Percentiles rank a stretch among this genome's conserved stretches.
phyloP scores from a whole-genome alignment of 1,284 basidiomycete species.

The Meira nashicola region DNA sequence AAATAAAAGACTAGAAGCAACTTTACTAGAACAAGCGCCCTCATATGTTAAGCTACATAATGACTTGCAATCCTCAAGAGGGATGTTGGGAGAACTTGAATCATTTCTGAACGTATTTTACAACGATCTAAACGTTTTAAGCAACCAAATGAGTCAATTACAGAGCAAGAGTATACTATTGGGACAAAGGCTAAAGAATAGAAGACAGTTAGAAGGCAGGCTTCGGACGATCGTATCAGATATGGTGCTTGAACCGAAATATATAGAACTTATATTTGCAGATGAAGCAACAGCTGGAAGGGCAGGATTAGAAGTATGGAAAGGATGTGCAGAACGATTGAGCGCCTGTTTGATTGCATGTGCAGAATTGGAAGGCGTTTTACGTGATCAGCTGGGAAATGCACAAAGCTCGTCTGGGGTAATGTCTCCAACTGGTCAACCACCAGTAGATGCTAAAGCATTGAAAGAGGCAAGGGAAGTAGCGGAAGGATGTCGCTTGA shows the following conservation, averaged over 20 bases:
- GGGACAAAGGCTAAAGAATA: conserved; percentile 74
- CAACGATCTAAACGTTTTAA: conserved; percentile 83
- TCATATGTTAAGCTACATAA: conserved; percentile 55
- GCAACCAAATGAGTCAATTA: conserved; percentile 88
- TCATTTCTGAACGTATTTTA: conserved; percentile 91
- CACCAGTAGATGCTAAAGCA: conserved; percentile 58
- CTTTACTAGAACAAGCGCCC: conserved; percentile 15
- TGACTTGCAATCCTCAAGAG: conserved; percentile 64
- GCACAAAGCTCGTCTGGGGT: neutral
- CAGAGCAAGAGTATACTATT: conserved; percentile 85
- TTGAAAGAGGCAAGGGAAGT: conserved; percentile 75
- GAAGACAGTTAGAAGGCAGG: conserved; percentile 78
- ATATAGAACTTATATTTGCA: conserved; percentile 76
- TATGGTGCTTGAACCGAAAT: conserved; percentile 73
- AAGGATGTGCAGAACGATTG: conserved; percentile 1
- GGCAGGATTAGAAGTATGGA: neutral
- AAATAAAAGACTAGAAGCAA: neutral
- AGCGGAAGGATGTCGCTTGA: conserved; percentile 76
- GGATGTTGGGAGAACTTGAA: conserved; percentile 70
- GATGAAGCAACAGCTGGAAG: conserved; percentile 65
- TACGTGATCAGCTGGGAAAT: neutral
- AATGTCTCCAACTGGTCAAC: conserved; percentile 2
- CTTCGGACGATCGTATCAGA: conserved; percentile 74
- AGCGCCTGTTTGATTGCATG: neutral
- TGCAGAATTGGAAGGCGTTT: neutral